phyloP scores from a whole-genome alignment of 140 eudicot genomes.

The Cichorium intybus region DNA sequence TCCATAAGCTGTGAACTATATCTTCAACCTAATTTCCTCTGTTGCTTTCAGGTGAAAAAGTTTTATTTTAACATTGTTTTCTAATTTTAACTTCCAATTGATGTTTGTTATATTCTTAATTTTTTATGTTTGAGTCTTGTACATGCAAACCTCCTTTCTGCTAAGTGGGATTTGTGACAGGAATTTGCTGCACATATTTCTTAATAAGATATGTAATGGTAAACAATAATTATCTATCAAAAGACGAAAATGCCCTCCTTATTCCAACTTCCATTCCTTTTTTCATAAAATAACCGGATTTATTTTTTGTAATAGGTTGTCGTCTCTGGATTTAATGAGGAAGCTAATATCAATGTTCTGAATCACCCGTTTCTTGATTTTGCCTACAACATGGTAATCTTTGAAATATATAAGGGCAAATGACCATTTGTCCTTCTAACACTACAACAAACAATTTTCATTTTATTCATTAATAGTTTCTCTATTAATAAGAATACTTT shows the following conservation, averaged over 20 bases:
- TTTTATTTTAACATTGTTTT: too few species aligned
- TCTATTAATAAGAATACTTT: too few species aligned
- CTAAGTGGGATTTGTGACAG: constrained; percentile 88
- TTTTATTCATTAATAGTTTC: neutral
- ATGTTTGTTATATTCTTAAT: too few species aligned
- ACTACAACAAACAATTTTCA: neutral
- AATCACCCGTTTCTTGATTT: constrained; percentile 74
- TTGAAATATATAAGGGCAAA: too few species aligned
- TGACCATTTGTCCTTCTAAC: neutral
- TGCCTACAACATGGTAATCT: constrained; percentile 66
- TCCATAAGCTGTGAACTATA: too few species aligned
- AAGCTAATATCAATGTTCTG: constrained; percentile 62
- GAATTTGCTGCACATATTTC: constrained; percentile 87
- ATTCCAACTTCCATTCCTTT: neutral
- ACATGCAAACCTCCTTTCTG: too few species aligned
- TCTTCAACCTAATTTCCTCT: too few species aligned
- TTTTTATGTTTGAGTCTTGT: too few species aligned
- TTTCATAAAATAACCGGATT: neutral
- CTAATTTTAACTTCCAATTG: too few species aligned
- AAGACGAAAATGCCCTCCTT: neutral
- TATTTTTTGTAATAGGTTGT: constrained; percentile 41
- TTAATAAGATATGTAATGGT: constrained; percentile 79
- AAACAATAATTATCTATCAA: constrained; percentile 20
- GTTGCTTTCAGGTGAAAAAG: too few species aligned
- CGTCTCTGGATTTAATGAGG: constrained; percentile 63